A percentile compares a stretch with the other conserved stretches of the same genome.
These are phyloP conservation scores for Paraconiothyrium sp. DNA, from an alignment of 2,329 filamentous ascomycete species.

Conservation along the genomic window DNA sequence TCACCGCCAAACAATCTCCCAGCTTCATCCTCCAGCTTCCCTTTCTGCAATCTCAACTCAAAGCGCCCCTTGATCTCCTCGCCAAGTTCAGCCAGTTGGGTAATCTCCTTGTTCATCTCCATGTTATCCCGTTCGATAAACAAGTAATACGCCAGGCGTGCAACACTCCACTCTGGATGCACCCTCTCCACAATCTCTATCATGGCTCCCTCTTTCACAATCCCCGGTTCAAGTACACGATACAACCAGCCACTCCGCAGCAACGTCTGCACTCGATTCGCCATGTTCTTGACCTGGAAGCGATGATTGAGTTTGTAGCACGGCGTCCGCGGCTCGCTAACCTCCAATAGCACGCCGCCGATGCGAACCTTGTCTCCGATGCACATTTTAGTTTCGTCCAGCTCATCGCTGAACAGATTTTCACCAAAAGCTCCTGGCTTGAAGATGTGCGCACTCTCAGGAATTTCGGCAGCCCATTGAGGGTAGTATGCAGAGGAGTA, in stretches of 20 bases:
- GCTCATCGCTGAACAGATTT: slow-evolving; percentile 66
- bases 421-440: slow-evolving; percentile 70
- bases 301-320: slow-evolving; percentile 76
- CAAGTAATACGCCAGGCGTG: slow-evolving; percentile 69
- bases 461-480: slow-evolving; percentile 64
- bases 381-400: slow-evolving; percentile 72
- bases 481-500: slow-evolving; percentile 70
- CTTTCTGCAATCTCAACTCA: slow-evolving; percentile 61
- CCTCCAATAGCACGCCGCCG: slow-evolving; percentile 58
- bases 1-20: slow-evolving; percentile 39
- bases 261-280: slow-evolving; percentile 64
- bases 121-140: slow-evolving; percentile 64
- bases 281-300: slow-evolving; percentile 70
- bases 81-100: slow-evolving; percentile 57
- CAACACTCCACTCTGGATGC: slow-evolving; percentile 70
- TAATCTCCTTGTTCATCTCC: slow-evolving; percentile 55
- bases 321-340: slow-evolving; percentile 69
- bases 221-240: slow-evolving; percentile 66
- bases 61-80: slow-evolving; percentile 64
- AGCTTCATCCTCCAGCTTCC: slow-evolving; percentile 43
- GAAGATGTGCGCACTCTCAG: slow-evolving; percentile 62
- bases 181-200: slow-evolving; percentile 65
- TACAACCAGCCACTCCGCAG: slow-evolving; percentile 74
- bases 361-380: slow-evolving; percentile 56
- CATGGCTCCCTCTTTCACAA: slow-evolving; percentile 65